Base-by-base conservation (phyloP, 2,329 filamentous ascomycete genomes). In the Pestalotiopsis sp. region DNA sequence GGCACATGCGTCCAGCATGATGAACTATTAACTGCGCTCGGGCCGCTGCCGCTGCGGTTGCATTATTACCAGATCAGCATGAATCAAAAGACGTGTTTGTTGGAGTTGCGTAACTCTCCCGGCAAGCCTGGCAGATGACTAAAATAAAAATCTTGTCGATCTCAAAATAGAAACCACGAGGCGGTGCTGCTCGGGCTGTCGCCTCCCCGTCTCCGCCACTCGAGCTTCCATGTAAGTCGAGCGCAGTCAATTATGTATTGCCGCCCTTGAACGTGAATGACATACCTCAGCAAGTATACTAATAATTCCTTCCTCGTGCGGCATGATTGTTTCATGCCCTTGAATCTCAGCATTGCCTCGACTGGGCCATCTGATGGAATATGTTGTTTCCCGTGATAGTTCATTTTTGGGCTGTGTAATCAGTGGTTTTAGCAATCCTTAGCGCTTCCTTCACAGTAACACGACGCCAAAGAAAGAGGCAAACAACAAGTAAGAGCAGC, bases 151-250 rank as follows among this genome's bases (percentile, higher is more conserved):
- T 52, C 45, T 9, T n/a, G 45, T 52, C 20, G n/a, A 41, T n/a
- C 59, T 61, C 20, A 61, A 61, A 61, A 61, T 61, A 61, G 59
- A 39, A 61, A 39, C 59, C 59, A 61, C 59, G 59, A 61, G 59
- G 59, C 59, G 17, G 57, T 59, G 57, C 9, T 59, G 57, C 9
- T 59, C 57, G 23, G 23, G 20, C 14, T 59, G n/a, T 59, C 57
- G 57, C 17, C 36, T 27, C 59, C 14, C 25, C 17, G 31, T 36
- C 25, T 36, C 13, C 59, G 27, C 17, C 45, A 9, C 17, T n/a
- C 45, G 20, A 20, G 45, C 7, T n/a, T 17, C 20, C 7, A 11
- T 52, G 14, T 52, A n/a, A n/a, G 20, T 9, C 3, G 6, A 52
- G 9, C 6, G 45, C 17, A 52, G 45, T 52, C 45, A 52, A 7